phyloP scores from a whole-genome alignment of 208 protist species.

The Wallacemonas sp. region DNA sequence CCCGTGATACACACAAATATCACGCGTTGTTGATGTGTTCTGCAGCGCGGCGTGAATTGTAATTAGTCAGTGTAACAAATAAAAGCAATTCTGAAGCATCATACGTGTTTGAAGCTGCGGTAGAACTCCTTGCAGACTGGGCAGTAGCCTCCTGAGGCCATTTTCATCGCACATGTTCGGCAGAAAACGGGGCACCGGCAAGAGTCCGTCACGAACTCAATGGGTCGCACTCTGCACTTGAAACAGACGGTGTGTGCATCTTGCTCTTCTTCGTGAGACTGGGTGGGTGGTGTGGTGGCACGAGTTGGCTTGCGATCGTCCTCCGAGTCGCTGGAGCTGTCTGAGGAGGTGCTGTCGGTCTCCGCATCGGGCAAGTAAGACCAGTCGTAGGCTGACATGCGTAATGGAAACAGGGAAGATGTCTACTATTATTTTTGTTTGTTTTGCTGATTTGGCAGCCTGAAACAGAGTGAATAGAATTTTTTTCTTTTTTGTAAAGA shows the following conservation, averaged over 20 bases:
- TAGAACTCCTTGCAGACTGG: constrained; percentile 76
- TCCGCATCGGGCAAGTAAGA: constrained; percentile 1
- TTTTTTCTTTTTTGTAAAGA: not conserved
- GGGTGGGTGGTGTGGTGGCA: no score
- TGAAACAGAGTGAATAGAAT: no score
- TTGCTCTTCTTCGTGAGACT: not conserved
- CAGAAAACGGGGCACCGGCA: constrained; percentile 82
- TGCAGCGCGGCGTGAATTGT: no score
- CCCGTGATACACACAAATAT: no score
- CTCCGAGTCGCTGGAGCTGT: not conserved
- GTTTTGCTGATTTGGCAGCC: no score
- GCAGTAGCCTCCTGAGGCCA: constrained; percentile 84
- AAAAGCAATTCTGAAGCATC: no score
- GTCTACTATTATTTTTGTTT: not conserved
- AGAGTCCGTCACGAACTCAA: constrained; percentile 63
- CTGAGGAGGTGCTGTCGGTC: constrained; percentile 4
- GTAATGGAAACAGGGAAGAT: no score
- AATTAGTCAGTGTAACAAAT: no score
- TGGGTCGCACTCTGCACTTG: constrained; percentile 59
- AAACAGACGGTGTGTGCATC: constrained; percentile 36
- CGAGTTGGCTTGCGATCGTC: not conserved
- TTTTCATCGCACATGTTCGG: constrained; percentile 87
- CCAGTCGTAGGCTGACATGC: not conserved
- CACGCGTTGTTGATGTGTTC: no score
- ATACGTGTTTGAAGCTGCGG: constrained; percentile 28